Base-by-base conservation (phyloP, 139 green algal genomes). In the Pseudopediastrum boryanum region DNA sequence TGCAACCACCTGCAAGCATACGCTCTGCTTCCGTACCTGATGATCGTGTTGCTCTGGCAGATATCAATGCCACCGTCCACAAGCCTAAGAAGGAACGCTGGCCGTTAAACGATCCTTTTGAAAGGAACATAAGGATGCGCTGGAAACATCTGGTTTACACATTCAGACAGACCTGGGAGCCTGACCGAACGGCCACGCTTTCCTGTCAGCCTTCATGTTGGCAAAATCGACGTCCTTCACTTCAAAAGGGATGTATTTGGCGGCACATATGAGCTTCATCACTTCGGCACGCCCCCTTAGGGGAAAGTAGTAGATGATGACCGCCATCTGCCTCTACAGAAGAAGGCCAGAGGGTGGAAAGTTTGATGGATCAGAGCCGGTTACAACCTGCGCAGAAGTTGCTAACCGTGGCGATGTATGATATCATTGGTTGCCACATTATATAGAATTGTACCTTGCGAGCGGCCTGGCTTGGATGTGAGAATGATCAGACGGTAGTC, bases 41-140 rank as follows among this genome's bases (percentile, higher is more conserved):
- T 63, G 36, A 91, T 91, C 2, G 87, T 51, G 50, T 91, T 91
- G 35, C n/a, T 69, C 76, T 91, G 87, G 3, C 46, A 56, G 4
- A 91, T 65, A 43, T 85, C 59, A 0, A 88, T 56, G 5, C 88
- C 85, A 2, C 79, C 83, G 70, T 91, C 86, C 4, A 87, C 79
- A 29, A 71, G 71, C 41, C 81, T 86, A 65, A 35, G 39, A 41
- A 38, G n/a, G 23, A 27, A 10, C 23, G 13, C 38, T 39, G 2
- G 33, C 3, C 39, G 12, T 56, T 10, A 19, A 27, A 23, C 9
- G 58, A 23, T 27, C 9, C 25, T 13, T 44, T 43, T 35, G 12
- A 8, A 29, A 21, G 8, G 29, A 21, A 6, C 31, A 6, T 0
- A 39, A 42, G 46, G 16, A 29, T 33, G 27, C 13, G 3, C n/a